Base-by-base conservation (phyloP, 495 filamentous ascomycete genomes). In the Hypoxylon lienhwacheense region DNA sequence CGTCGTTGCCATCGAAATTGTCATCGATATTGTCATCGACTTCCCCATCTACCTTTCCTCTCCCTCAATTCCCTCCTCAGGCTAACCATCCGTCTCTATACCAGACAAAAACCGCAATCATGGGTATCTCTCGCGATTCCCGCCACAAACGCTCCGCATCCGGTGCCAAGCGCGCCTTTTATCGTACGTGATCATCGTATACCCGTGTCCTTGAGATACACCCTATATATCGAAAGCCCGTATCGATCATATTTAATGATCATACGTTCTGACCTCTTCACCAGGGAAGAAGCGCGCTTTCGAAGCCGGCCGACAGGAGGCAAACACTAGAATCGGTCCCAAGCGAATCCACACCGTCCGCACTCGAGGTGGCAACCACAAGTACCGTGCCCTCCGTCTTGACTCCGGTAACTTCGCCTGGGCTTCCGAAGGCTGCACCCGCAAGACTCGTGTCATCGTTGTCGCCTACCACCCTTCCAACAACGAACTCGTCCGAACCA, bases 401-500 rank as follows among this genome's bases (percentile, higher is more conserved):
- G 93, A 99, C 75, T 88, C 91, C 59, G 93, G 93, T 73, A 99
- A 99, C 83, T 99, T 96, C 79, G 91, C 91, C 59, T 99, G 93
- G 93, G 93, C 88, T 66, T 96, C 90, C 64, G 93, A 99, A 84
- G 90, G 90, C 66, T 77, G 92, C 76, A 85, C 90, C 80, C 90
- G 91, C 83, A 99, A 99, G 84, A 87, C 87, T 76, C 95, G 93
- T 83, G 90, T 99, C 70, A 96, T 99, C 75, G 89, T 78, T 66
- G 95, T 97, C 77, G 87, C 85, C 68, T 99, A 86, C 86, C 93
- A 99, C 77, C 95, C 93, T 44, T 97, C 93, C 73, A 99, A 99
- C 89, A 99, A 99, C 87, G 93, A 99, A 78, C 83, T 99, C 67
- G 90, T 99, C 81, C 95, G 93, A 70, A 99, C 93, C 75, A 99